A percentile compares a stretch with the other conserved stretches of the same genome.
Conservation (phyloP, 2,329 filamentous ascomycete genomes). For the Cladosporium sp. region DNA sequence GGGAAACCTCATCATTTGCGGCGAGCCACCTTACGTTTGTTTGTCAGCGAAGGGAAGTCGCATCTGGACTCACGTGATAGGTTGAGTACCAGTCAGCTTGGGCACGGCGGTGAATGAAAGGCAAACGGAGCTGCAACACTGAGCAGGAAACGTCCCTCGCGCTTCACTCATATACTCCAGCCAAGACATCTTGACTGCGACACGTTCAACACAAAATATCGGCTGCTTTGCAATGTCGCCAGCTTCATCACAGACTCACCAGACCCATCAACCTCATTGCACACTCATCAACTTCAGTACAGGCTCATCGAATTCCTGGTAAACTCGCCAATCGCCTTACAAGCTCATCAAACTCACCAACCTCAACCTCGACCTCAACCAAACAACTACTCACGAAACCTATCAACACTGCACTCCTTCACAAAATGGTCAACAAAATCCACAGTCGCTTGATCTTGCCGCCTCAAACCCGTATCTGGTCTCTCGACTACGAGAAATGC, state of each 20-base stretch:
- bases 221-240: too few species aligned
- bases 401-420: background rate
- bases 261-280: too few species aligned
- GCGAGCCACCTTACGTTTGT: background rate
- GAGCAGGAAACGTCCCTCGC: background rate
- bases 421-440: background rate
- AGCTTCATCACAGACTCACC: background rate
- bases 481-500: background rate
- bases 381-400: too few species aligned
- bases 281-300: too few species aligned
- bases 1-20: background rate
- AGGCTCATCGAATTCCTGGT: too few species aligned
- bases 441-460: background rate
- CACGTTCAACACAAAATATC: too few species aligned
- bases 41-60: background rate
- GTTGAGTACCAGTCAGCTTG: background rate
- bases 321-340: background rate
- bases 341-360: too few species aligned
- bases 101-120: background rate
- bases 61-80: background rate
- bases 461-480: background rate
- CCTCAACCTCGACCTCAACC: background rate
- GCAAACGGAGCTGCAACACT: background rate
- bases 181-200: background rate
- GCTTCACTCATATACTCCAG: background rate